These are phyloP conservation scores for Petunia secreta DNA, from an alignment of 257 asterid genomes.

Conservation along the genomic window DNA sequence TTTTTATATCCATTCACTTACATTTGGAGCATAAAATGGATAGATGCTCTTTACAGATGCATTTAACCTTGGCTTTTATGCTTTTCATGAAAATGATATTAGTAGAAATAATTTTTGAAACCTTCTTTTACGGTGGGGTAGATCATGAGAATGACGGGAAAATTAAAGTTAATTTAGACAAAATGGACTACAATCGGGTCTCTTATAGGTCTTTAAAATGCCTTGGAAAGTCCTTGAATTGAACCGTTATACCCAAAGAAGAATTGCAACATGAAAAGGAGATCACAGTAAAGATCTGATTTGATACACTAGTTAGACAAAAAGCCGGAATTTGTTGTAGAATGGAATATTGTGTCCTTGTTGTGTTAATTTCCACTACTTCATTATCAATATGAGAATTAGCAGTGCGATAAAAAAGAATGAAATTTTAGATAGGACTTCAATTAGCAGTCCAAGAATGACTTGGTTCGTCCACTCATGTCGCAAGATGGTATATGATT, in stretches of 20 bases:
- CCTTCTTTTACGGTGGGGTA: not conserved
- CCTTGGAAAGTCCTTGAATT: not conserved
- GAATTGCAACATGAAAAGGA: not conserved
- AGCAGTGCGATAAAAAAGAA: not conserved
- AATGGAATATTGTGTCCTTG: not conserved
- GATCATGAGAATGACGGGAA: not conserved
- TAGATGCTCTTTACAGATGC: slow-evolving; percentile 25
- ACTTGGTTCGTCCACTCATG: not conserved
- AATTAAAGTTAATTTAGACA: not conserved
- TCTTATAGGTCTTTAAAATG: not conserved
- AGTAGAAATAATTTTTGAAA: not conserved
- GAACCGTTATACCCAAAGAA: not conserved
- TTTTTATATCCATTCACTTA: slow-evolving; percentile 34
- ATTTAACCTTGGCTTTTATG: not conserved
- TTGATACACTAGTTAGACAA: not conserved
- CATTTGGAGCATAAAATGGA: slow-evolving; percentile 29
- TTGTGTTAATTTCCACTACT: not conserved
- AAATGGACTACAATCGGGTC: not conserved
- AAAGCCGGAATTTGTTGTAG: not conserved
- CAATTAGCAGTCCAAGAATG: not conserved
- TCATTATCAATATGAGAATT: slow-evolving; percentile 3
- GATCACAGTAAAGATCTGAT: not conserved
- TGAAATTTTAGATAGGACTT: not conserved
- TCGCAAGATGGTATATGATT: not conserved
- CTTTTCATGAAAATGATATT: slow-evolving; percentile 26